Evolutionary conservation across 148 eudicot species (phyloP).

Genomic region (Oxyria digyna): DNA sequence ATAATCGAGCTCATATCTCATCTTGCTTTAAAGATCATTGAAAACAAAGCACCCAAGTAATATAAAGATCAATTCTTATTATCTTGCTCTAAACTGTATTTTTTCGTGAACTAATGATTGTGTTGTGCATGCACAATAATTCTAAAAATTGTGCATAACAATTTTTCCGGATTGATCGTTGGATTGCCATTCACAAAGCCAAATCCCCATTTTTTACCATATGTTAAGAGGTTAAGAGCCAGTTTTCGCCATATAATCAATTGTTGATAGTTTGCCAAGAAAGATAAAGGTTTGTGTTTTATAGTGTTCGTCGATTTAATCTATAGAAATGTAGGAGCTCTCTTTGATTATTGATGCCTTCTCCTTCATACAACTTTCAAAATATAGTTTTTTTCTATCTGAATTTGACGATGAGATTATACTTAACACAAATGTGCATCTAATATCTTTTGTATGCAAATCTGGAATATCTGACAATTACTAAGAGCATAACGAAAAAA

Average conservation of each 20-base stretch:
- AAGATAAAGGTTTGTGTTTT: conserved; percentile 71
- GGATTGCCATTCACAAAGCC: conserved; percentile 84
- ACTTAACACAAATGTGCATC: too few relatives aligned
- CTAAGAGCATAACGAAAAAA: too few relatives aligned
- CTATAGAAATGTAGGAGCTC: too few relatives aligned
- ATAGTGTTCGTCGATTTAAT: too few relatives aligned
- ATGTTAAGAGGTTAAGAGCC: conserved; percentile 62
- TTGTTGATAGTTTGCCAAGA: conserved; percentile 82
- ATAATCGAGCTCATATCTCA: conserved; percentile 77
- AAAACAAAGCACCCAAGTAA: conserved; percentile 70
- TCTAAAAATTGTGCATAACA: conserved; percentile 69
- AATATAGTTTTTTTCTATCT: too few relatives aligned
- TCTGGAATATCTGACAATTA: too few relatives aligned
- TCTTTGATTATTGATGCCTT: too few relatives aligned
- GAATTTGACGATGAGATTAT: too few relatives aligned
- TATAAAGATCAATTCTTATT: background rate
- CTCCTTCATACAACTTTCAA: too few relatives aligned
- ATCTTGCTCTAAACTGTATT: background rate
- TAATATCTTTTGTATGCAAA: too few relatives aligned
- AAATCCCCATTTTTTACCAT: conserved; percentile 75
- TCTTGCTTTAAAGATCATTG: conserved; percentile 70
- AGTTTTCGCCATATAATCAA: conserved; percentile 70
- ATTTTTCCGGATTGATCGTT: conserved; percentile 72
- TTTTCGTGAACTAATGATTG: background rate
- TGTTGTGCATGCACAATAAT: conserved; percentile 59